Evolutionary conservation across 2,329 filamentous ascomycete species (phyloP), one percentile per base, ranked within the genome.

Genomic region (Amauroascus niger): DNA sequence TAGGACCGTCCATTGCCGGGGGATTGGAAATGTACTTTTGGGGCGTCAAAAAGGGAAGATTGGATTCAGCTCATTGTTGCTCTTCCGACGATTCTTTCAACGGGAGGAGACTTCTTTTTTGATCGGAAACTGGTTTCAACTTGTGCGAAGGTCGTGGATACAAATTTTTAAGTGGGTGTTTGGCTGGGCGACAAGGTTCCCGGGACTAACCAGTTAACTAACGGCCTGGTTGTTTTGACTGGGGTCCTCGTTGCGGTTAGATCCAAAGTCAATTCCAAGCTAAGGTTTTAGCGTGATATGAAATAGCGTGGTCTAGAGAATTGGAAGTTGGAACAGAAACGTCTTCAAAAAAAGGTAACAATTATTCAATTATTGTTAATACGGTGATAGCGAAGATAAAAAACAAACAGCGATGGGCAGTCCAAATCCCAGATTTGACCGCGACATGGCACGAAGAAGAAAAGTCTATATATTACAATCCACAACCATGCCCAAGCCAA

Each of bases 401-500:
- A 2, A 41, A 46, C 9, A 32, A 30, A 46, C 8, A 32, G 43
- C 28, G 22, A 32, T 18, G n/a, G 1, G 43, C 28, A 33, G 8
- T 20, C 43, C n/a, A 6, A 33, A 46, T 46, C 7, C 43, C 43
- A 2, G 43, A 46, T 20, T 33, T 13, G 43, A 33, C 18, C 28
- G 16, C 8, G 16, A 20, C 26, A 14, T 1, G 28, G 24, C 28
- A 46, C 9, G 26, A 30, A 30, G 16, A 45, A 20, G 6, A 20
- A 2, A 26, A 28, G 14, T 28, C 22, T 33, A 33, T 46, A n/a
- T 8, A 35, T 8, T 14, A 24, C 26, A 48, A 48, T 14, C 45
- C 45, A 35, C 14, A 30, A n/a, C 45, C 45, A 48, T 20, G 32
- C 28, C 45, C 45, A 48, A 35, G 32, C 45, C 45, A 14, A 33